Conservation (phyloP, 2,329 filamentous ascomycete species). For the Chaetomium sp. region DNA sequence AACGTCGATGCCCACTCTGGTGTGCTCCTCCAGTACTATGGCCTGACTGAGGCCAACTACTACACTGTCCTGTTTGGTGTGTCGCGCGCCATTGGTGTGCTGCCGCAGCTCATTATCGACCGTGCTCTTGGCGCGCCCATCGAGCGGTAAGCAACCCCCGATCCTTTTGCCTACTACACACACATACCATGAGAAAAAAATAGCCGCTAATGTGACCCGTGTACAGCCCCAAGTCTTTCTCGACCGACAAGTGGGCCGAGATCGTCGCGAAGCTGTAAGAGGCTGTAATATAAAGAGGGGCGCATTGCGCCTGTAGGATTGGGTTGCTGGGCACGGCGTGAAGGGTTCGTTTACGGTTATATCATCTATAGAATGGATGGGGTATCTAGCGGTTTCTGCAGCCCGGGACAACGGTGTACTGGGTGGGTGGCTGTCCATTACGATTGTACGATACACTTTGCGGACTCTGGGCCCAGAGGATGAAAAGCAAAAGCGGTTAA, state of each 20-base stretch:
- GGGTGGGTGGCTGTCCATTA: slow-evolving; percentile 20
- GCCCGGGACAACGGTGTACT: slow-evolving; percentile 17
- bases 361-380: slow-evolving; percentile 25
- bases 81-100: slow-evolving; percentile 93
- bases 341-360: slow-evolving; percentile 22
- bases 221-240: slow-evolving; percentile 82
- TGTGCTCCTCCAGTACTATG: slow-evolving; percentile 99
- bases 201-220: slow-evolving; percentile 11
- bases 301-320: slow-evolving; percentile 16
- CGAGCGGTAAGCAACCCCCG: slow-evolving; percentile 54
- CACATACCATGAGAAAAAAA: not conserved
- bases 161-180: not conserved
- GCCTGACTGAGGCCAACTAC: slow-evolving; percentile 97
- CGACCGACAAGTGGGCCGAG: slow-evolving; percentile 93
- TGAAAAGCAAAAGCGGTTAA: slow-evolving; percentile 1
- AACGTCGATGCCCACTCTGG: slow-evolving; percentile 99
- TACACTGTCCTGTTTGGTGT: slow-evolving; percentile 99
- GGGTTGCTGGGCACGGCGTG: slow-evolving; percentile 21
- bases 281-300: slow-evolving; percentile 58
- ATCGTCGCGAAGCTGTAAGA: slow-evolving; percentile 84
- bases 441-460: slow-evolving; percentile 24
- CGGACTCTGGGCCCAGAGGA: slow-evolving; percentile 17
- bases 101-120: slow-evolving; percentile 99
- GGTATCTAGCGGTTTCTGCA: slow-evolving; percentile 19
- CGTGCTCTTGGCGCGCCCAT: slow-evolving; percentile 94